Percentiles rank a stretch among this genome's conserved stretches.
These are phyloP conservation scores for Penicillium sp. DNA, from an alignment of 2,329 filamentous ascomycete species.

Conservation along the genomic window DNA sequence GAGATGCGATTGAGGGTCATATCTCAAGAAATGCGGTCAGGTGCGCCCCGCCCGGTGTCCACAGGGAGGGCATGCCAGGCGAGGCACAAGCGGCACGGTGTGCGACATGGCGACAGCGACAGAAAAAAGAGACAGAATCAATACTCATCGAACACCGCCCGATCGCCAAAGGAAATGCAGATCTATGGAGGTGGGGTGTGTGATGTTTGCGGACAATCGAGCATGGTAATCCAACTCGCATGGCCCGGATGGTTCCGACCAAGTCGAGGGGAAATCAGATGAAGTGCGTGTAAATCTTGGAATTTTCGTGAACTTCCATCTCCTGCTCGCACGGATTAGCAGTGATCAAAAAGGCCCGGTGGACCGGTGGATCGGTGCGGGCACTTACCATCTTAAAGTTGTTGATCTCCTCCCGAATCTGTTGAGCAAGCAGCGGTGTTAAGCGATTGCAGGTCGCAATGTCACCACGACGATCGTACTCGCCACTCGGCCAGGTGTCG, in stretches of 20 bases:
- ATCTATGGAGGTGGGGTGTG: conserved; percentile 23
- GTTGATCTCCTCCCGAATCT: conserved; percentile 99
- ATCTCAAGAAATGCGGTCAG: too few species aligned
- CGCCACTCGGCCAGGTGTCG: conserved; percentile 90
- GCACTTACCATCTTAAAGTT: conserved; percentile 92
- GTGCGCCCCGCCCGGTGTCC: too few species aligned
- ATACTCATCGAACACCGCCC: conserved; percentile 16
- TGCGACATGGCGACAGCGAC: background rate
- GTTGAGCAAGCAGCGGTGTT: conserved; percentile 93
- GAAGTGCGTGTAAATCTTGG: conserved; percentile 99
- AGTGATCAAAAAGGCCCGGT: background rate
- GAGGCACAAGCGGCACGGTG: background rate
- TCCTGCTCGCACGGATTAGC: conserved; percentile 59
- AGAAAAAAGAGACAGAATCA: conserved; percentile 2
- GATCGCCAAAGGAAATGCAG: conserved; percentile 22
- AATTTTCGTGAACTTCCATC: conserved; percentile 99
- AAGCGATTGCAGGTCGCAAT: conserved; percentile 96
- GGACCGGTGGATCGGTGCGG: background rate
- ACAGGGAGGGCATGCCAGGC: too few species aligned
- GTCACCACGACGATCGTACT: conserved; percentile 93
- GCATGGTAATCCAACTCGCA: conserved; percentile 22
- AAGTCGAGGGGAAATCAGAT: conserved; percentile 58
- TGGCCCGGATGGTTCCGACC: too few species aligned
- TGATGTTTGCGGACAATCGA: conserved; percentile 8
- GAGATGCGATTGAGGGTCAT: too few species aligned